Base-by-base conservation (phyloP, 2,329 filamentous ascomycete genomes). In the Gaeumannomyces sp. region DNA sequence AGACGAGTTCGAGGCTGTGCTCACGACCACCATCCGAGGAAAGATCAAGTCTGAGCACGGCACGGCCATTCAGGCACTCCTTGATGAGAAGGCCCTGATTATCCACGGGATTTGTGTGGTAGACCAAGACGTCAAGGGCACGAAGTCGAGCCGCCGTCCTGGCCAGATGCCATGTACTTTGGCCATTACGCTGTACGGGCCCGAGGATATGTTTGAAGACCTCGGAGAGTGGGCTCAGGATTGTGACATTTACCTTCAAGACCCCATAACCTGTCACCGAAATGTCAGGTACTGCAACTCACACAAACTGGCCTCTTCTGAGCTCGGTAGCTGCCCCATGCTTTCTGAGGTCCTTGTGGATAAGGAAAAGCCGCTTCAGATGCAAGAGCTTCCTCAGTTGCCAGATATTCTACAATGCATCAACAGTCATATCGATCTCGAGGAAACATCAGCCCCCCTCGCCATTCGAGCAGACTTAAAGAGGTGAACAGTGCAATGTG, bases 221-320 rank as follows among this genome's bases (percentile, higher is more conserved):
- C 65, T 77, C 2, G 72, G 71, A 0, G 11, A 19, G 0, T 77
- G 71, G 67, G 72, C 76, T n/a, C 69, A 77, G 11, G 66, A 72
- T 0, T 70, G 72, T 25, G 70, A 74, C 0, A 63, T 76, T 0
- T 77, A 72, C 60, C 66, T 78, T 0, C 76, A 78, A 33, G 76
- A 78, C 61, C 75, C 76, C 2, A 38, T 63, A 3, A 64, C 66
- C 1, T 74, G 73, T 19, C 66, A 73, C 33, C 25, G 56, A 2
- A 66, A 76, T 16, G 70, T 70, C 1, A 68, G 13, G 56, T 78
- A 78, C 60, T 73, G 70, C 64, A 78, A 78, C 56, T 76, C 76
- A 19, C 76, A 78, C 27, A 67, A 73, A 0, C 70, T 78, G 6
- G 31, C 60, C 2, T 45, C 50, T 1, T 59, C 35, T 7, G 57